A percentile compares a stretch with the other conserved stretches of the same genome.
Evolutionary conservation across 495 filamentous ascomycete species (phyloP).

Genomic region (Pyrenula aspistea): DNA sequence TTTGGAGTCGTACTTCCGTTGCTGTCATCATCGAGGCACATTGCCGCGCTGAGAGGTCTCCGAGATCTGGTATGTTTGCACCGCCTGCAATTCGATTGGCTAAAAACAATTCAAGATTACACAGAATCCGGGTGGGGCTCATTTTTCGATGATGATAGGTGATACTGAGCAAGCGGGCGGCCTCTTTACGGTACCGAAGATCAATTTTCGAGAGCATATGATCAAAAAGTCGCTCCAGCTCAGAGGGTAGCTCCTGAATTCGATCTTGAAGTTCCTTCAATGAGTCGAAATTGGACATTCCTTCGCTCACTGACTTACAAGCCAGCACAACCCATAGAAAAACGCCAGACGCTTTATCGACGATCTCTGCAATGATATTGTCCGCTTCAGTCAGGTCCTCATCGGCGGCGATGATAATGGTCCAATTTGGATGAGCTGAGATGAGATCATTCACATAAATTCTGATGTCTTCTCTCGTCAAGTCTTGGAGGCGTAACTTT

Average conservation of each 20-base stretch:
- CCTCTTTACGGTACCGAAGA: constrained; percentile 2
- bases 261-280: constrained; percentile 2
- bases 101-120: background rate
- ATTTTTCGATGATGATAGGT: background rate
- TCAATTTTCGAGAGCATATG: constrained; percentile 9
- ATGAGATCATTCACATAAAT: constrained; percentile 10
- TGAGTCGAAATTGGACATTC: constrained; percentile 6
- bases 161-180: constrained; percentile 4
- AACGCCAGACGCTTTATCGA: constrained; percentile 21
- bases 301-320: constrained; percentile 5
- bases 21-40: background rate
- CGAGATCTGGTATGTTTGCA: background rate
- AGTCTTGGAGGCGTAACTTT: constrained; percentile 2
- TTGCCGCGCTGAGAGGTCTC: background rate
- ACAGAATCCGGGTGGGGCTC: background rate
- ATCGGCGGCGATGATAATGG: too few relatives aligned
- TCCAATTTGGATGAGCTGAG: constrained; percentile 1
- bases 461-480: constrained; percentile 1
- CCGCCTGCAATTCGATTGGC: background rate
- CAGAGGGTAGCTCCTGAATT: constrained; percentile 3
- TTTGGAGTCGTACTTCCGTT: constrained; percentile 10
- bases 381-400: background rate
- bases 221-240: constrained; percentile 7
- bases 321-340: constrained; percentile 22
- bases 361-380: background rate